Percentiles rank a stretch among this genome's conserved stretches.
Conservation (phyloP, 2,329 filamentous ascomycete genomes). For the Epichloe baconii region DNA sequence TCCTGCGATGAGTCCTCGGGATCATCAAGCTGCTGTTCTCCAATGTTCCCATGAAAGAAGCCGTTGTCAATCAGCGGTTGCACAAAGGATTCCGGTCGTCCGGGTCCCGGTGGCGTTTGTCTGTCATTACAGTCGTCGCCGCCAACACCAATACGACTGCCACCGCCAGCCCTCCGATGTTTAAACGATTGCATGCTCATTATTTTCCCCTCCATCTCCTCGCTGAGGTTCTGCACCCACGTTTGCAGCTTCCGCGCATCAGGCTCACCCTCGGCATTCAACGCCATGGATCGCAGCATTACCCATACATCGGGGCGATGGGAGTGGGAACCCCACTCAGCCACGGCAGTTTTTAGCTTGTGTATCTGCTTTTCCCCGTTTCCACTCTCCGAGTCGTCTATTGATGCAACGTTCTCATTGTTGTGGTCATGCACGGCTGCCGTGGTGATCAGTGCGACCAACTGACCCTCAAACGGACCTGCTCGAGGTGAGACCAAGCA, state of each 20-base stretch:
- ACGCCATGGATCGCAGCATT: conserved; percentile 31
- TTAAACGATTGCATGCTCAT: conserved; percentile 31
- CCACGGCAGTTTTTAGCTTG: conserved; percentile 26
- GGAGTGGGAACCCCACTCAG: conserved; percentile 19
- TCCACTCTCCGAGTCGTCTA: conserved; percentile 22
- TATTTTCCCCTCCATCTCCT: conserved; percentile 31
- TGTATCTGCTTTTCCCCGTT: conserved; percentile 29
- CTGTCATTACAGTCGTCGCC: conserved; percentile 14
- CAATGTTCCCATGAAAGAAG: not conserved
- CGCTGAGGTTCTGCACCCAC: conserved; percentile 40
- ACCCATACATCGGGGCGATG: conserved; percentile 35
- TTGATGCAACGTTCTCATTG: conserved; percentile 18
- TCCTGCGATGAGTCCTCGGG: conserved; percentile 15
- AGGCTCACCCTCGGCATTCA: conserved; percentile 24
- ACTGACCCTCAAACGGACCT: conserved; percentile 35
- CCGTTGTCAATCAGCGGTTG: not conserved
- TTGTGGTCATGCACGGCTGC: conserved; percentile 6
- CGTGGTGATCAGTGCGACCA: conserved; percentile 34
- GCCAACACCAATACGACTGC: not conserved
- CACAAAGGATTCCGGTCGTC: conserved; percentile 5
- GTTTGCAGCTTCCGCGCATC: conserved; percentile 34
- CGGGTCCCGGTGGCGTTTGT: not conserved
- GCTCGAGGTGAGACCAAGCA: conserved; percentile 34
- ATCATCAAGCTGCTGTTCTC: not conserved
- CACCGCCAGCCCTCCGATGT: conserved; percentile 15